Conservation (phyloP, 2,329 filamentous ascomycete species). For the Nemania sp. region DNA sequence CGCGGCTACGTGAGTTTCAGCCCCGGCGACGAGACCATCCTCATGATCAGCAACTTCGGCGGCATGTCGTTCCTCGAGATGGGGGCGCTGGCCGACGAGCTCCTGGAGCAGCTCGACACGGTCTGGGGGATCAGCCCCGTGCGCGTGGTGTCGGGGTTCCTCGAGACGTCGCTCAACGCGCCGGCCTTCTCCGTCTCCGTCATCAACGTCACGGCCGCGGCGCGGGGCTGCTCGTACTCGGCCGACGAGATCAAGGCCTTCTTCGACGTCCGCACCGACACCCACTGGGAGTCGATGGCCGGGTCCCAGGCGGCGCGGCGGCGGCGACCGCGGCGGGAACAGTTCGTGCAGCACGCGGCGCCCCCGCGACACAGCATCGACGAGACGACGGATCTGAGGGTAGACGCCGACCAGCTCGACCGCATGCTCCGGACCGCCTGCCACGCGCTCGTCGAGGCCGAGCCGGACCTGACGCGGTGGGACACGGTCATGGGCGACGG, state of each 20-base stretch:
- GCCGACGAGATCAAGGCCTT: slow-evolving; percentile 62
- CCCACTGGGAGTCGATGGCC: slow-evolving; percentile 57
- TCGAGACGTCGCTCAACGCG: slow-evolving; percentile 74
- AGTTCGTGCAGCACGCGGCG: slow-evolving; percentile 47
- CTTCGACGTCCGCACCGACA: slow-evolving; percentile 67
- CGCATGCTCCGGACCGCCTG: slow-evolving; percentile 60
- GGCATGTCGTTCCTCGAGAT: slow-evolving; percentile 63
- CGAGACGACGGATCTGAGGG: slow-evolving; percentile 48
- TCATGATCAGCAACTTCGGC: slow-evolving; percentile 64
- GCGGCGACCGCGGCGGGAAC: slow-evolving; percentile 46
- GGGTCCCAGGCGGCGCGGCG: slow-evolving; percentile 48
- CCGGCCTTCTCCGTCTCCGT: slow-evolving; percentile 72
- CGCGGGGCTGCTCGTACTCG: slow-evolving; percentile 51
- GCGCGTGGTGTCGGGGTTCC: slow-evolving; percentile 64
- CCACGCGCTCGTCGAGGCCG: slow-evolving; percentile 58
- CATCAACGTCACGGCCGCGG: slow-evolving; percentile 59
- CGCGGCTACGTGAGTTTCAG: slow-evolving; percentile 55
- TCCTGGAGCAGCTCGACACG: slow-evolving; percentile 53
- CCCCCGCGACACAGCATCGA: slow-evolving; percentile 45
- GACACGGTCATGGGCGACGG: slow-evolving; percentile 68
- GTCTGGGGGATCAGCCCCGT: slow-evolving; percentile 56
- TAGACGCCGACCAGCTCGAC: slow-evolving; percentile 58
- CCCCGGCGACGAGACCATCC: slow-evolving; percentile 53
- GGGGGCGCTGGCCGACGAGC: slow-evolving; percentile 57
- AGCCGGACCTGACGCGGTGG: slow-evolving; percentile 66